Conservation (phyloP, 352 stramenopile species). For the Globisporangium cederbergense region DNA sequence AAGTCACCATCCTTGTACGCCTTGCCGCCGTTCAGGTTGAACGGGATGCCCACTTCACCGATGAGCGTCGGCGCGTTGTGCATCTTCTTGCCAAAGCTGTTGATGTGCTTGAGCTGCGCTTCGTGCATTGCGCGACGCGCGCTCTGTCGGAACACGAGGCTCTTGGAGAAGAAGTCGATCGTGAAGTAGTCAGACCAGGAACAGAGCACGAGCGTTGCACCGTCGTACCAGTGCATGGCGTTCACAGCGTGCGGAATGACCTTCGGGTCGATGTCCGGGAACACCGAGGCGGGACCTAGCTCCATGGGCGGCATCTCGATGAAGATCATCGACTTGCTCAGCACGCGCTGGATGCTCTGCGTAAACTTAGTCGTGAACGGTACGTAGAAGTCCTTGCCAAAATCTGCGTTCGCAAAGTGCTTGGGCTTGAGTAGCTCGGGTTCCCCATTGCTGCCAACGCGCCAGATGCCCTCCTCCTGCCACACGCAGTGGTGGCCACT, state of each 20-base stretch:
- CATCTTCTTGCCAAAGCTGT: constrained; percentile 49
- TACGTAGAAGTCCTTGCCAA: constrained; percentile 76
- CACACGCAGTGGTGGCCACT: constrained; percentile 68
- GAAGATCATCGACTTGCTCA: constrained; percentile 69
- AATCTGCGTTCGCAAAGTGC: constrained; percentile 70
- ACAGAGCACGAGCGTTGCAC: constrained; percentile 81
- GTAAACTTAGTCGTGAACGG: constrained; percentile 65
- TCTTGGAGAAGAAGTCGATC: constrained; percentile 59
- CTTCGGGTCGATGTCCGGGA: constrained; percentile 58
- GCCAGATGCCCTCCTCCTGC: constrained; percentile 77
- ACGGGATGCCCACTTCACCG: constrained; percentile 69
- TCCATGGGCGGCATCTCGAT: constrained; percentile 78
- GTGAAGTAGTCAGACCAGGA: constrained; percentile 69
- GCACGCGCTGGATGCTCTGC: constrained; percentile 46
- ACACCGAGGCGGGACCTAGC: constrained; percentile 46
- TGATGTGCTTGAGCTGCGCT: constrained; percentile 55
- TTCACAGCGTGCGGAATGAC: constrained; percentile 69
- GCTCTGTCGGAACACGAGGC: constrained; percentile 61
- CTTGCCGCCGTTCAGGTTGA: constrained; percentile 55
- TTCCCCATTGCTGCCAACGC: constrained; percentile 34
- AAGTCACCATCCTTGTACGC: constrained; percentile 52
- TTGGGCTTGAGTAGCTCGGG: constrained; percentile 54
- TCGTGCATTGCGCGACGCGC: constrained; percentile 38
- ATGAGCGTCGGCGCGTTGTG: constrained; percentile 60
- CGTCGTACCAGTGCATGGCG: constrained; percentile 91